These are phyloP conservation scores for Podila horticola DNA, from an alignment of 192 early-diverging fungal species.

Conservation along the genomic window DNA sequence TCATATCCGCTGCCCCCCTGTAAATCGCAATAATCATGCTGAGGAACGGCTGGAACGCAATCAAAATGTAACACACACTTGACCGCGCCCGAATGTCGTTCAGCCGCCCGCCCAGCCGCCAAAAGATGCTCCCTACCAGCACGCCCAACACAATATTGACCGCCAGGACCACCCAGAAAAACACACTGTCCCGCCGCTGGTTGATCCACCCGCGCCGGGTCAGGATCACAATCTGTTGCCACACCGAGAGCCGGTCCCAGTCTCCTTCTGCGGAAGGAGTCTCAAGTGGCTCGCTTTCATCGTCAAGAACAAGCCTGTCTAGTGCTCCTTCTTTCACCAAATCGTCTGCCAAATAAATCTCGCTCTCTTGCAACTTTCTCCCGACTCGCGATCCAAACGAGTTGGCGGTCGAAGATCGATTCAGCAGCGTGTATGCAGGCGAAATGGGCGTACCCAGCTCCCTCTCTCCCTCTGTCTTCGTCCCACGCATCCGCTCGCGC, in stretches of 20 bases:
- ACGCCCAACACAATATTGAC: background rate
- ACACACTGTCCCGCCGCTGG: background rate
- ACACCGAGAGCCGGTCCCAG: background rate
- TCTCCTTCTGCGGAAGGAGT: background rate
- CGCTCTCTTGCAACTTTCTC: no score
- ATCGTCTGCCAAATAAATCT: no score
- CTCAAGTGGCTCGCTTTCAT: no score
- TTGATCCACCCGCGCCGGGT: conserved; percentile 6
- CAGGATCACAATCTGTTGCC: background rate
- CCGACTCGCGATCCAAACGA: background rate
- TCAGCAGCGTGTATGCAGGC: background rate
- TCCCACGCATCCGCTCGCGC: background rate
- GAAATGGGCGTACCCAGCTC: background rate
- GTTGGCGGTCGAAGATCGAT: background rate
- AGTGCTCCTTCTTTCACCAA: no score
- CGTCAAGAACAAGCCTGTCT: no score
- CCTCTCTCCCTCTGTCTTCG: background rate
- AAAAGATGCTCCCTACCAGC: conserved; percentile 5
- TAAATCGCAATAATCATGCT: conserved; percentile 3
- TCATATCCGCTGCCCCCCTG: background rate
- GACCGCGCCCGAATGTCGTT: conserved; percentile 6
- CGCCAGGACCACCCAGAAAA: background rate
- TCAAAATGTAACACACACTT: conserved; percentile 1
- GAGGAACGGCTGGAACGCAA: conserved; percentile 3
- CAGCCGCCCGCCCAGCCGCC: background rate